Conservation (phyloP, 2,329 filamentous ascomycete species). For the Grosmannia penicillata region DNA sequence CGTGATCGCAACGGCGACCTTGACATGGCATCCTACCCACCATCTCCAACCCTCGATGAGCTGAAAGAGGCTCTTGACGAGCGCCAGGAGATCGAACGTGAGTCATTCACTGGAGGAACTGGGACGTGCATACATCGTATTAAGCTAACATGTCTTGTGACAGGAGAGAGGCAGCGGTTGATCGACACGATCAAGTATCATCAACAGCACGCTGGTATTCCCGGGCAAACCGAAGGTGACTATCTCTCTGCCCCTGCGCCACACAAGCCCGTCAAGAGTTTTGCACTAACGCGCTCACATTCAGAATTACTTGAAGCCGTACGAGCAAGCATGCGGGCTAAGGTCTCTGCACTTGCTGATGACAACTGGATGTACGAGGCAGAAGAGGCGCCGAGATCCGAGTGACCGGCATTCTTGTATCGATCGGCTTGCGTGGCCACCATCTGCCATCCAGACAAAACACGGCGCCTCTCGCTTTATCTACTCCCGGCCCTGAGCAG, state of each 20-base stretch:
- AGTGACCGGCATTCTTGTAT: slow-evolving; percentile 13
- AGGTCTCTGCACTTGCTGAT: slow-evolving; percentile 59
- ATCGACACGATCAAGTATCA: slow-evolving; percentile 48
- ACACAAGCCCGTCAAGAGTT: neutral
- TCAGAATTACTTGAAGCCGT: slow-evolving; percentile 56
- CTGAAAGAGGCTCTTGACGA: slow-evolving; percentile 42
- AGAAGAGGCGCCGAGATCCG: slow-evolving; percentile 35
- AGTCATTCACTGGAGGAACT: slow-evolving; percentile 9
- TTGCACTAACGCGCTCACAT: too few relatives aligned
- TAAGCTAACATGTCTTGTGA: too few relatives aligned
- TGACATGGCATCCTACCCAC: slow-evolving; percentile 43
- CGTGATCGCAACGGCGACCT: slow-evolving; percentile 48
- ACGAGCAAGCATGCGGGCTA: slow-evolving; percentile 53
- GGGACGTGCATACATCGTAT: neutral
- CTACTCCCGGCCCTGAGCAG: too few relatives aligned
- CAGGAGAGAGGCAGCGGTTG: slow-evolving; percentile 44
- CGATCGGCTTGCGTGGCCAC: too few relatives aligned
- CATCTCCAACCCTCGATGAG: slow-evolving; percentile 36
- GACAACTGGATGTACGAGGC: slow-evolving; percentile 88
- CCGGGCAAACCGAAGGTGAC: slow-evolving; percentile 52
- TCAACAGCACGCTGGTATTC: slow-evolving; percentile 36
- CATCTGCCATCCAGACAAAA: too few relatives aligned
- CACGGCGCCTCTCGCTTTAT: too few relatives aligned
- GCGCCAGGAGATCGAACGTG: slow-evolving; percentile 40
- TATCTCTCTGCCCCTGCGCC: slow-evolving; percentile 1